Evolutionary conservation across 768 basidiomycete species (phyloP), one percentile per base, ranked within the genome.

Genomic region (Podaxis rugospora): DNA sequence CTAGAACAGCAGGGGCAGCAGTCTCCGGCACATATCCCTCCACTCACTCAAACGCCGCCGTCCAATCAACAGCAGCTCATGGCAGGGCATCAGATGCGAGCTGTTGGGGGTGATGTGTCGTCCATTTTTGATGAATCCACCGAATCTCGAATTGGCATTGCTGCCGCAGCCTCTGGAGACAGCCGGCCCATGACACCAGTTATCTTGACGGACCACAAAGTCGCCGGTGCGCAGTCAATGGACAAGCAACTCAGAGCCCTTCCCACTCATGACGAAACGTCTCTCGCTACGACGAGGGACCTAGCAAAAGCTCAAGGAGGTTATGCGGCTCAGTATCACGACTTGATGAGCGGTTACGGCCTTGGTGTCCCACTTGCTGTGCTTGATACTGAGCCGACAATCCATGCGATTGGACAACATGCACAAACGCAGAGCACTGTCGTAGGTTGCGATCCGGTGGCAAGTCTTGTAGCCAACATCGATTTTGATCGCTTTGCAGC

Each of bases 271-370:
- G 47, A 57, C 39, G 47, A 47, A 16, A 16, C n/a, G 3, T 28
- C 57, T 37, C 49, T 55, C 42, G 28, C 21, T 37, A 37, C 23
- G 27, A 47, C 23, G n/a, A 40, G 57, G 16, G 25, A 51, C 40
- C 47, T 11, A 35, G n/a, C 32, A 23, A 25, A 11, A 13, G 39
- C 7, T 32, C 57, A 47, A 51, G 44, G 44, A n/a, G 53, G 55
- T 32, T 61, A 49, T 32, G 27, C 59, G 6, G 14, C 52, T 9
- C 53, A 54, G 40, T 61, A 61, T 18, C 27, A 27, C 35, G 36
- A 54, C 23, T n/a, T 61, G 36, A 49, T 61, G 36, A 53, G 50
- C 25, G 51, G 42, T 53, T 54, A 53, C 46, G 46, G 53, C 28
- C 55, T 61, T 23, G 59, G 35, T 35, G 32, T 37, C 46, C 40